phyloP scores from a whole-genome alignment of 805 yeast genomes.

The Lipomyces chichibuensis region DNA sequence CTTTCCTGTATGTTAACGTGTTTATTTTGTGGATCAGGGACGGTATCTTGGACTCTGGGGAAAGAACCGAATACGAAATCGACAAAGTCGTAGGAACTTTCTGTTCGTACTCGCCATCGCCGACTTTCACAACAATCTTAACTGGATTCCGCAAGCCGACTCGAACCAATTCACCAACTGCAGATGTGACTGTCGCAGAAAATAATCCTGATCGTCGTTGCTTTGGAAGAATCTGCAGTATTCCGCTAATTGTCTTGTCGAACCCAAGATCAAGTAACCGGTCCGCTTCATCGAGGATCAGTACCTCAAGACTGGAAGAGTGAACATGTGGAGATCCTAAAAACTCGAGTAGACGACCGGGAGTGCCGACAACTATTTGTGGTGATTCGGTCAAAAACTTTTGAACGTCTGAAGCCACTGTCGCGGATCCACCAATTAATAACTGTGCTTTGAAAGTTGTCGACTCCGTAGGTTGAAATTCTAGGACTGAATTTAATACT shows the following conservation, averaged over 20 bases:
- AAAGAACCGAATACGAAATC: constrained; percentile 61
- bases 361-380: constrained; percentile 85
- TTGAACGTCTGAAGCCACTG: constrained; percentile 69
- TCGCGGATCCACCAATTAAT: constrained; percentile 48
- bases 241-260: constrained; percentile 65
- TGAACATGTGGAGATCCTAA: constrained; percentile 59
- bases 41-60: constrained; percentile 65
- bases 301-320: constrained; percentile 66
- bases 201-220: constrained; percentile 93
- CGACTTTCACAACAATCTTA: constrained; percentile 72
- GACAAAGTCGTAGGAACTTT: constrained; percentile 65
- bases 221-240: constrained; percentile 73
- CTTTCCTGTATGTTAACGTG: constrained; percentile 66
- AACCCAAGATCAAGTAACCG: constrained; percentile 79
- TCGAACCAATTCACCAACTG: constrained; percentile 75
- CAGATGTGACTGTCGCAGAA: constrained; percentile 88
- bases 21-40: constrained; percentile 57
- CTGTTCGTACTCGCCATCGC: constrained; percentile 41
- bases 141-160: constrained; percentile 95
- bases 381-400: constrained; percentile 59
- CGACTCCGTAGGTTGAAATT: constrained; percentile 48
- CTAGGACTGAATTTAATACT: constrained; percentile 65
- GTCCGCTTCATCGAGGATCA: constrained; percentile 93
- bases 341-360: constrained; percentile 84
- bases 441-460: constrained; percentile 42